Evolutionary conservation across 495 filamentous ascomycete genomes (phyloP), one percentile per base, ranked within the genome.

Genomic region (Physcia stellaris): DNA sequence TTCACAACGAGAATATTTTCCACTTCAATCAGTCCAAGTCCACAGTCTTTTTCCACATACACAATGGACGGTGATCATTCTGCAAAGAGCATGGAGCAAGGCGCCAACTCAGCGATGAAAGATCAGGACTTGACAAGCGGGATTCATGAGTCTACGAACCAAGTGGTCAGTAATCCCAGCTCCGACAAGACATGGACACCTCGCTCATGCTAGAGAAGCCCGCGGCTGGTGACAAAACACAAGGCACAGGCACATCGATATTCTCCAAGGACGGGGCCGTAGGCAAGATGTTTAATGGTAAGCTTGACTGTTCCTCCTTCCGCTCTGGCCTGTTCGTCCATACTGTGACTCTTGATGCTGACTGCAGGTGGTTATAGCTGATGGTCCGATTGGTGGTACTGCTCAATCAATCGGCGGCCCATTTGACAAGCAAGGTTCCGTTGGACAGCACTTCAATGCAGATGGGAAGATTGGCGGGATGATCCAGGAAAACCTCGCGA

Each of bases 381-480:
- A 73, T 11, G 70, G 73, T 18, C 53, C 57, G 0, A 57, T 77
- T 24, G 67, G 72, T 12, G 60, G 66, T 22, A 59, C 58, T 4
- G 67, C 62, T 4, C 56, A 77, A 36, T 61, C 52, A 24, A 41
- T 77, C 6, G 70, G 72, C n/a, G 73, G 72, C 0, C 68, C 69
- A 0, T 55, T 75, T 31, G 62, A 63, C 16, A 55, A 58, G 32
- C 15, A 52, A 9, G 59, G 59, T 0, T 36, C 54, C 0, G 52
- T 61, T 6, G 55, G 56, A 16, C 46, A 59, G 16, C 47, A 63
- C 24, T 52, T 53, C 28, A 60, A 58, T 41, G 46, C 43, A 9
- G 60, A 60, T 20, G 58, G 58, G 5, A 34, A 54, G 26, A 58
- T 58, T 27, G 60, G 60, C 6, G 58, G 55, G 9, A 61, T 60